Percentiles rank a stretch among this genome's conserved stretches.
These are phyloP conservation scores for Cylindrodendrum hubeiense DNA, from an alignment of 2,329 filamentous ascomycete genomes.

Conservation along the genomic window DNA sequence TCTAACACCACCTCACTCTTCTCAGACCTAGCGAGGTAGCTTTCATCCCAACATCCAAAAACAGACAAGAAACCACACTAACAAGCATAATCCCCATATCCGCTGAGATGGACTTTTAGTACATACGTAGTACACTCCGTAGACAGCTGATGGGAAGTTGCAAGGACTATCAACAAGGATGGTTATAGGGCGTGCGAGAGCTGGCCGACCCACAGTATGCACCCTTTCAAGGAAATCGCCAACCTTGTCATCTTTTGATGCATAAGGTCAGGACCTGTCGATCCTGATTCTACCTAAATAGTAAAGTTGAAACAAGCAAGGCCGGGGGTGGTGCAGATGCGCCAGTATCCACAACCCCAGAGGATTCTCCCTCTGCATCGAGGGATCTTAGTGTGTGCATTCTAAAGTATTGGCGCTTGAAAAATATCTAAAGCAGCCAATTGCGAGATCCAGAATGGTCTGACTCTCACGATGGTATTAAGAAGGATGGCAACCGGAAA, in stretches of 20 bases:
- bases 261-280: no score
- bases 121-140: no score
- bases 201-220: neutral
- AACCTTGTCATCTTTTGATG: neutral
- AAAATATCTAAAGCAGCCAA: no score
- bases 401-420: neutral
- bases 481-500: neutral
- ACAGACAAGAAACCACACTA: no score
- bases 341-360: neutral
- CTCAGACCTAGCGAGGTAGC: neutral
- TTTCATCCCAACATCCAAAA: neutral
- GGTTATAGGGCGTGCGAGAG: neutral
- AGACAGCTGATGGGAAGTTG: neutral
- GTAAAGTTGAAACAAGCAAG: neutral
- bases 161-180: neutral
- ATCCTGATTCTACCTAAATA: neutral
- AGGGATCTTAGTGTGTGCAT: neutral
- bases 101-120: neutral
- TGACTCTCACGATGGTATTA: neutral
- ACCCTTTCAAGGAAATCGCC: neutral
- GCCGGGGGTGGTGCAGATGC: neutral
- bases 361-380: neutral
- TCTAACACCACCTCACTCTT: neutral
- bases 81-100: neutral
- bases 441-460: neutral